Evolutionary conservation across 768 basidiomycete genomes (phyloP).

Genomic region (Symmetrospora coprosmae): DNA sequence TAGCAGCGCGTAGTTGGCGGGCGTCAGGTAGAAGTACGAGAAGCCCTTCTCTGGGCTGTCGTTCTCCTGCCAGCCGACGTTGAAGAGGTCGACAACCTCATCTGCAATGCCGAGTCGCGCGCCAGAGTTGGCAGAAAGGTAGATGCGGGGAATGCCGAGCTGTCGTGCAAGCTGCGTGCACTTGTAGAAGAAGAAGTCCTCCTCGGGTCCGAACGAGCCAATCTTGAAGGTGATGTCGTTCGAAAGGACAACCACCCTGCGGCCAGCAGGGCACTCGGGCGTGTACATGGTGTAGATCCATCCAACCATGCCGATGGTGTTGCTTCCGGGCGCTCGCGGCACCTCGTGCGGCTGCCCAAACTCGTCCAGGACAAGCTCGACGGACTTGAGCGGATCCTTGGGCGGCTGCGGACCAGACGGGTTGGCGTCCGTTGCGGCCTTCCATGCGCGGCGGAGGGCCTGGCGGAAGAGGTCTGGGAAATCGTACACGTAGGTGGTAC

Average conservation of each 20-base stretch:
- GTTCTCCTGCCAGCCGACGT: constrained; percentile 75
- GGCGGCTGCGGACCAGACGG: constrained; percentile 55
- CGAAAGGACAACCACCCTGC: constrained; percentile 73
- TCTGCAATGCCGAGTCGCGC: constrained; percentile 92
- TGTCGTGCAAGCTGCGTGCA: constrained; percentile 84
- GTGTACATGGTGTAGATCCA: constrained; percentile 89
- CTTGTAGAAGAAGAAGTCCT: constrained; percentile 92
- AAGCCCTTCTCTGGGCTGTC: constrained; percentile 82
- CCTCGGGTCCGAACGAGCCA: constrained; percentile 87
- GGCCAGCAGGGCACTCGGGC: constrained; percentile 80
- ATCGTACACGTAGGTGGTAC: constrained; percentile 97
- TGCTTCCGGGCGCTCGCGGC: constrained; percentile 80
- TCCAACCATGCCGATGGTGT: constrained; percentile 90
- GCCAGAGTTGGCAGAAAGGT: constrained; percentile 97
- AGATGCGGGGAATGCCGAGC: constrained; percentile 80
- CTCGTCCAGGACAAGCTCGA: constrained; percentile 87
- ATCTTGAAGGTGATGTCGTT: constrained; percentile 99
- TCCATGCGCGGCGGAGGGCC: constrained; percentile 86
- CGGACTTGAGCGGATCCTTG: constrained; percentile 62
- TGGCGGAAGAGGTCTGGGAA: constrained; percentile 99
- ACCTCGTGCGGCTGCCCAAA: constrained; percentile 80
- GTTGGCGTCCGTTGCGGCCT: constrained; percentile 46
- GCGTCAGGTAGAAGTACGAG: constrained; percentile 87
- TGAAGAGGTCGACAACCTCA: constrained; percentile 73
- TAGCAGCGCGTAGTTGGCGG: constrained; percentile 74